Evolutionary conservation across 2,329 filamentous ascomycete genomes (phyloP), one percentile per base, ranked within the genome.

Genomic region (Fusarium tuaranense): DNA sequence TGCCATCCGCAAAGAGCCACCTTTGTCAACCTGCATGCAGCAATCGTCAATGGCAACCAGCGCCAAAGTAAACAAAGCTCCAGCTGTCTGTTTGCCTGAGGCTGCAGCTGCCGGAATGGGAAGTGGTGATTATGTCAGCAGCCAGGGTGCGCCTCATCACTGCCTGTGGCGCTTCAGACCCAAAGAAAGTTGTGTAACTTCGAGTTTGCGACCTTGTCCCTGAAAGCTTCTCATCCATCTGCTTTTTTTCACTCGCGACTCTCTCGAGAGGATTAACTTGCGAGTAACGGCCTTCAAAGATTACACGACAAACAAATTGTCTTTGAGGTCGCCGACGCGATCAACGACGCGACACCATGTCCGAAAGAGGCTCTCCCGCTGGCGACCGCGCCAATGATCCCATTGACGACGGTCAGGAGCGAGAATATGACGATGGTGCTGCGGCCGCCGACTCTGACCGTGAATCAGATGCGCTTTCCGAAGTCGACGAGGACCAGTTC

Each of bases 401-500:
- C 14, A 77, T 84, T 39, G 81, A 84, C 39, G 84, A 87, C 69
- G 85, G 85, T 36, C 78, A 81, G 65, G 86, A 88, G 69, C 71
- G 82, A 32, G 83, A 85, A 20, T 74, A 73, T 14, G 74, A 72
- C 8, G 77, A 79, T 41, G 74, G 68, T 20, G 53, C 53, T 5
- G 84, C 80, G 14, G 84, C 82, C 7, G 84, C 82, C 7, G 84
- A 83, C 63, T 88, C 86, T 3, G 90, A 92, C 73, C 85, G 85
- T 63, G 89, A 91, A 14, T 90, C 88, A 0, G 89, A 91, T 73
- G 82, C 88, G 44, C 87, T 93, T 2, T 93, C 91, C 25, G 92
- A 93, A 79, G 90, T 93, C 72, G 92, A 93, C 77, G 92, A 92
- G 78, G 88, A 92, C 65, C 89, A 93, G 77, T 92, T 94, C 71